These are phyloP conservation scores for Ogataea ramenticola DNA, from an alignment of 805 yeast genomes.

Conservation along the genomic window DNA sequence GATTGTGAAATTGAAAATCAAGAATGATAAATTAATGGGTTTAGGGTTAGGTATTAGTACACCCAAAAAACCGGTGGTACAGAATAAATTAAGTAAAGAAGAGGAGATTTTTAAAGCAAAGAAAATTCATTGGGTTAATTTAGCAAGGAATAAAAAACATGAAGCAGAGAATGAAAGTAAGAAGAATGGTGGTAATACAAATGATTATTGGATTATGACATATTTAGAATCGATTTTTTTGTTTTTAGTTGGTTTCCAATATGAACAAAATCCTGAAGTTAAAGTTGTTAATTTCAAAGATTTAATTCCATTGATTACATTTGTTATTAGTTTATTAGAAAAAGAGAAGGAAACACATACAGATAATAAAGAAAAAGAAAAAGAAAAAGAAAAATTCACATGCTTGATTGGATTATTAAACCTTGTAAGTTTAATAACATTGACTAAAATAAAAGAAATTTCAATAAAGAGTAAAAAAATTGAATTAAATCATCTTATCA, in stretches of 20 bases:
- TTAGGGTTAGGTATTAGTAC: not conserved
- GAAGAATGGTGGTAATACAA: not conserved
- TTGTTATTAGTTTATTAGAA: not conserved
- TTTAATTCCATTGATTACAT: not conserved
- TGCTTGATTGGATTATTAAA: not conserved
- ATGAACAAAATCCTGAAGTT: slow-evolving; percentile 9
- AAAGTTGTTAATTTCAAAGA: not conserved
- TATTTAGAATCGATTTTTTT: slow-evolving; percentile 12
- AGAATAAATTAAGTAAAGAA: not conserved
- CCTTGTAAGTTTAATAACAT: not conserved
- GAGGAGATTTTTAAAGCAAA: slow-evolving; percentile 1
- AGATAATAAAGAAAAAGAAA: not conserved
- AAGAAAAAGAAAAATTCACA: too few species aligned
- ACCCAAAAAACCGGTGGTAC: not conserved
- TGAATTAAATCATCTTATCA: not conserved
- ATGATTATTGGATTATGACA: not conserved
- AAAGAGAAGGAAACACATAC: not conserved
- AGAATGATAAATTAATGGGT: not conserved
- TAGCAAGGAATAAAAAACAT: slow-evolving; percentile 6
- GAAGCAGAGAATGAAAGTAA: slow-evolving; percentile 4
- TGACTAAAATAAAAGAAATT: not conserved
- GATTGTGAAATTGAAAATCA: not conserved
- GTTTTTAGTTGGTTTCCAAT: slow-evolving; percentile 17
- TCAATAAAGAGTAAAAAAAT: not conserved
- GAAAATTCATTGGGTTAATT: slow-evolving; percentile 7